Percentiles rank a stretch among this genome's conserved stretches.
phyloP scores from a whole-genome alignment of 208 protist genomes.

The Crithidia mellificae region DNA sequence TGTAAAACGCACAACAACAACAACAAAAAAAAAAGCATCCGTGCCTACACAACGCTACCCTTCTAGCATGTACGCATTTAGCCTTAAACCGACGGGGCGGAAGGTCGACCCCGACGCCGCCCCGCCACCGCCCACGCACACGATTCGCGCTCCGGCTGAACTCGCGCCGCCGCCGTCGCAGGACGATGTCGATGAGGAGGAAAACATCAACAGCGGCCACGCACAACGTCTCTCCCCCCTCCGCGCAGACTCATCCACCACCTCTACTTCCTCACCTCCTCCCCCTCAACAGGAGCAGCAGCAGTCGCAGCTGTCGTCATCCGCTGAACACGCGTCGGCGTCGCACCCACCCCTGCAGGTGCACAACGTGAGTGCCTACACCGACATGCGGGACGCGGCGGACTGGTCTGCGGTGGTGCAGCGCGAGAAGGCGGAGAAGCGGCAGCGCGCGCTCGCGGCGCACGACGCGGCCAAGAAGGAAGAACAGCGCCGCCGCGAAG shows the following conservation, averaged over 20 bases:
- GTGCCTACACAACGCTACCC: no score
- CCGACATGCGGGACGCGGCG: slow-evolving; percentile 27
- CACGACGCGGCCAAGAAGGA: slow-evolving; percentile 29
- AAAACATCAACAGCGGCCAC: background rate
- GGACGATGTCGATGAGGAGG: background rate
- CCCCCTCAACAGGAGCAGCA: background rate
- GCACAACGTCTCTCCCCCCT: background rate
- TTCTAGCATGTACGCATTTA: slow-evolving; percentile 33
- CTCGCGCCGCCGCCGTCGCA: background rate
- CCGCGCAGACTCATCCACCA: background rate
- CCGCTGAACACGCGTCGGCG: background rate
- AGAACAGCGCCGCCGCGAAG: slow-evolving; percentile 23
- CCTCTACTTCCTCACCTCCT: background rate
- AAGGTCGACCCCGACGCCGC: slow-evolving; percentile 1
- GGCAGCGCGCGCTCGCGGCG: slow-evolving; percentile 16
- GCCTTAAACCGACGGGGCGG: slow-evolving; percentile 11
- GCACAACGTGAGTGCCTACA: slow-evolving; percentile 25
- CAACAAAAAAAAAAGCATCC: no score
- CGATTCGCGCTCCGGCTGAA: slow-evolving; percentile 5
- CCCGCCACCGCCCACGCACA: slow-evolving; percentile 3
- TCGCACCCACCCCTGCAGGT: slow-evolving; percentile 11
- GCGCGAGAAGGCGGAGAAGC: slow-evolving; percentile 25
- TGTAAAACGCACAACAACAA: no score
- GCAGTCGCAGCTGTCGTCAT: background rate
- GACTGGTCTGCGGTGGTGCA: slow-evolving; percentile 28